These are phyloP conservation scores for Aspergillus pseudoglaucus DNA, from an alignment of 2,329 filamentous ascomycete species.

Conservation along the genomic window DNA sequence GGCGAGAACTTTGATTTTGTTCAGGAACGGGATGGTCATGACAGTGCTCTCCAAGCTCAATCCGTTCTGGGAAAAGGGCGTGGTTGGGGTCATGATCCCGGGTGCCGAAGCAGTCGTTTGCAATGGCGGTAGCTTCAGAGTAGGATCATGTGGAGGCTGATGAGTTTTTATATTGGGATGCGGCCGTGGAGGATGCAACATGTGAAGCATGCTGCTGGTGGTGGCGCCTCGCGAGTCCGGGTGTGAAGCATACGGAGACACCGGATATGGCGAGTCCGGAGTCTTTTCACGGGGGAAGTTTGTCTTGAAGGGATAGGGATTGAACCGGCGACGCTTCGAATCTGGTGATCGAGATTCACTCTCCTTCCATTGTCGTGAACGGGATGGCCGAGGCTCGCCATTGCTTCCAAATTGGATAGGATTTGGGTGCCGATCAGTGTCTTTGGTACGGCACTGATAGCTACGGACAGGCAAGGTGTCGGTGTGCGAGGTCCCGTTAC, in stretches of 20 bases:
- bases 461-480: constrained; percentile 18
- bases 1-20: constrained; percentile 70
- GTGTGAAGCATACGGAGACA: constrained; percentile 40
- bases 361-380: constrained; percentile 25
- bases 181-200: constrained; percentile 52
- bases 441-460: constrained; percentile 17
- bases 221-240: constrained; percentile 24
- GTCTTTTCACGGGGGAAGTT: constrained; percentile 34
- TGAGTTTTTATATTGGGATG: constrained; percentile 18
- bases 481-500: constrained; percentile 23
- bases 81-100: constrained; percentile 17
- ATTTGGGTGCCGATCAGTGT: constrained; percentile 17
- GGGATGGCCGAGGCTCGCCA: constrained; percentile 16
- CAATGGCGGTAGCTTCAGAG: constrained; percentile 49
- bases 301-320: constrained; percentile 37
- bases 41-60: constrained; percentile 60
- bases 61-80: constrained; percentile 33
- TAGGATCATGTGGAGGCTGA: constrained; percentile 39
- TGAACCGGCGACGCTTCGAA: constrained; percentile 57
- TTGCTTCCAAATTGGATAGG: constrained; percentile 19
- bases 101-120: constrained; percentile 33
- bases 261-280: constrained; percentile 36
- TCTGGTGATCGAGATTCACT: constrained; percentile 46
- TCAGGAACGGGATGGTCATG: constrained; percentile 65
- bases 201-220: constrained; percentile 33